Evolutionary conservation across 306 rosid genomes (phyloP), one percentile per base, ranked within the genome.

Genomic region (Spatholobus suberectus): DNA sequence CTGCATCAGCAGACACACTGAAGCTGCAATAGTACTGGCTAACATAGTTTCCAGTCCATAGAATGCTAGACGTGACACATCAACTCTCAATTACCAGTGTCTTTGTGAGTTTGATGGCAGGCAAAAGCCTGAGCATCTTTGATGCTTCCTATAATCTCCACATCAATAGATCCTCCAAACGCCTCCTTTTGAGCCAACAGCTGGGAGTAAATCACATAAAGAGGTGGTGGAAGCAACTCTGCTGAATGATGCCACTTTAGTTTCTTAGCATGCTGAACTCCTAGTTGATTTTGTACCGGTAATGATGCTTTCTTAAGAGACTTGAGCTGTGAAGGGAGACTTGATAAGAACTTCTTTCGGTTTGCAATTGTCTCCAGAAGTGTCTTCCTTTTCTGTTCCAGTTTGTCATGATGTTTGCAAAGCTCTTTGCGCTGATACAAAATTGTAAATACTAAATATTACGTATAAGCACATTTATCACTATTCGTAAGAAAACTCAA

Each of bases 111-210:
- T 83, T 87, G 94, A 71, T 80, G 87, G 54, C 83, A 89, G 20
- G 95, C 77, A 85, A 87, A 86, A 79, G 89, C 63, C 88, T 94
- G 97, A 34, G 98, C 98, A 77, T 92, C 97, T 84, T 87, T 92
- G 70, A 90, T 67, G 76, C 90, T 92, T 81, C 98, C 98, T 17
- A 83, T 59, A 11, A 94, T 88, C 88, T 94, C 98, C 88, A 94
- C 59, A 68, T 90, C 95, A 67, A 94, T 92, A 73, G 81, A 69
- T 78, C 92, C 95, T 9, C 85, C 91, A 84, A 94, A 92, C 4
- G 97, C 98, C 65, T 92, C 98, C 89, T 89, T 94, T 82, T 90
- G 97, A 65, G 97, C 98, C 81, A 85, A 46, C 69, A 94, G 81
- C 84, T 90, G 93, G 0, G 97, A 92, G 92, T 90, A 94, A 73